Evolutionary conservation across 345 rosid species (phyloP).

Genomic region (Citrus australasica): DNA sequence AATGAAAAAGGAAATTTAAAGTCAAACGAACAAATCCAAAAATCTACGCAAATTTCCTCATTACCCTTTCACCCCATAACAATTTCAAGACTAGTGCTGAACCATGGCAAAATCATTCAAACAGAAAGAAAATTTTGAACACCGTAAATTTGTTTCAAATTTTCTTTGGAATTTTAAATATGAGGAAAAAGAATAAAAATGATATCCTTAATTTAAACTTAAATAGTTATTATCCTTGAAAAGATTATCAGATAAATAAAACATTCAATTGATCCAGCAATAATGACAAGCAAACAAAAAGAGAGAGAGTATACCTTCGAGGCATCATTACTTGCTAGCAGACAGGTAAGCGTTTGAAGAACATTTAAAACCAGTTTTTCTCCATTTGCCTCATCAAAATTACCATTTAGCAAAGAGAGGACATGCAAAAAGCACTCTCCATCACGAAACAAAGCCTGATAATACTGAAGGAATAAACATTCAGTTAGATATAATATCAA

Average conservation of each 20-base stretch:
- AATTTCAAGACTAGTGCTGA: neutral
- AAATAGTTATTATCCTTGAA: neutral
- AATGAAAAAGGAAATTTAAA: neutral
- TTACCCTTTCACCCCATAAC: neutral
- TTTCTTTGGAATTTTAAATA: neutral
- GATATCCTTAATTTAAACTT: neutral
- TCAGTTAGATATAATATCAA: slow-evolving; percentile 17
- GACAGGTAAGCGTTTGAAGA: slow-evolving; percentile 73
- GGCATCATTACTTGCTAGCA: slow-evolving; percentile 75
- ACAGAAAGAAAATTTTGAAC: neutral
- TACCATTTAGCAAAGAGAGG: slow-evolving; percentile 87
- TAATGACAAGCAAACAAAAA: neutral
- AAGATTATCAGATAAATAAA: neutral
- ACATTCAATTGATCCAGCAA: slow-evolving; percentile 9
- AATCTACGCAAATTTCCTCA: neutral
- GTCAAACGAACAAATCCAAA: neutral
- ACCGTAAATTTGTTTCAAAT: neutral
- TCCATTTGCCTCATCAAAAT: slow-evolving; percentile 67
- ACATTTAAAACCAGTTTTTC: slow-evolving; percentile 88
- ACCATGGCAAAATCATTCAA: neutral
- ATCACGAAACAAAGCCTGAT: slow-evolving; percentile 80
- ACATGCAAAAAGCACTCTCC: slow-evolving; percentile 95
- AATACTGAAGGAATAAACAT: slow-evolving; percentile 56
- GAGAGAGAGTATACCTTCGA: slow-evolving; percentile 63
- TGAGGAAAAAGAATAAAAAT: neutral